A percentile compares a stretch with the other conserved stretches of the same genome.
Evolutionary conservation across 768 basidiomycete species (phyloP).

Genomic region (Mycena indigotica): DNA sequence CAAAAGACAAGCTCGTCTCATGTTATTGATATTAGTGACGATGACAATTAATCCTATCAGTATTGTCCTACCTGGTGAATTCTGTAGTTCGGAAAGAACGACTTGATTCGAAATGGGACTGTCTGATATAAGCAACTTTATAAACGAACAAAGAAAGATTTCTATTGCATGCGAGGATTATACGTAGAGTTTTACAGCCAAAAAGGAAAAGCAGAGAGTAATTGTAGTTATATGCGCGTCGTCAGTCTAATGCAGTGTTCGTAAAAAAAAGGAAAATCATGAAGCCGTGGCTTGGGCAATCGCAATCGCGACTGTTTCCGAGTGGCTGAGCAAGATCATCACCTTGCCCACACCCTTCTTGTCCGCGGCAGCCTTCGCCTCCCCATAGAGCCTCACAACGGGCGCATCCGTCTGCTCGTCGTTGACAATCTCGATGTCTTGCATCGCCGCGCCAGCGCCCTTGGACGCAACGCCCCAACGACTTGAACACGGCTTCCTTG

Average conservation of each 20-base stretch:
- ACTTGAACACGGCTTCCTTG: constrained; percentile 98
- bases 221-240: no score
- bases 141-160: no score
- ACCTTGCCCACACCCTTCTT: constrained; percentile 73
- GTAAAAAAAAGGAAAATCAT: constrained; percentile 20
- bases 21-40: no score
- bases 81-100: no score
- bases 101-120: no score
- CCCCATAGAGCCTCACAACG: constrained; percentile 73
- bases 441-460: constrained; percentile 93
- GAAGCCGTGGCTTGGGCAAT: constrained; percentile 73
- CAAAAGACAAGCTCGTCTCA: no score
- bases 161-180: no score
- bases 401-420: constrained; percentile 75
- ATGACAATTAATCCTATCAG: no score
- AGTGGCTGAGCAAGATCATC: constrained; percentile 88
- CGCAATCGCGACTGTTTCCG: constrained; percentile 86
- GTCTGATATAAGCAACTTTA: no score
- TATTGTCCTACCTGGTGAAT: no score
- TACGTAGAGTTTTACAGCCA: no score
- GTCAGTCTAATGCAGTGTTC: not conserved
- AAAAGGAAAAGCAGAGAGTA: no score
- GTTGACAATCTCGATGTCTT: constrained; percentile 94
- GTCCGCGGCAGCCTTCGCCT: constrained; percentile 73
- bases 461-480: constrained; percentile 85